These are phyloP conservation scores for Aspergillus hortae DNA, from an alignment of 2,329 filamentous ascomycete species.

Conservation along the genomic window DNA sequence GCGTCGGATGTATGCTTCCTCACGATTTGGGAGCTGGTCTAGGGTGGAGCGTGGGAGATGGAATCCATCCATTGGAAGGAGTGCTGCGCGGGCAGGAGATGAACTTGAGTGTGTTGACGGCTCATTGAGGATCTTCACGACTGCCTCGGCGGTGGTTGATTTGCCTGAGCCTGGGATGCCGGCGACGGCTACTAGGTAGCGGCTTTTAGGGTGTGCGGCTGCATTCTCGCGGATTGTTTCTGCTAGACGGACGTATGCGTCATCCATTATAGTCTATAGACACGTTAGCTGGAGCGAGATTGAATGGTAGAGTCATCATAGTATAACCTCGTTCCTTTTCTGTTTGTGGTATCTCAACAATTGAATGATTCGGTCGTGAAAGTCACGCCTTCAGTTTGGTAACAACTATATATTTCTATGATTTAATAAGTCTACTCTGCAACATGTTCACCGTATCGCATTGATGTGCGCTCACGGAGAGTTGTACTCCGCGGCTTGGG, in stretches of 20 bases:
- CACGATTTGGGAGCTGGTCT: conserved; percentile 28
- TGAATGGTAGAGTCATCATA: too few species aligned
- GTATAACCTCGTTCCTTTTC: neutral
- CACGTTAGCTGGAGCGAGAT: neutral
- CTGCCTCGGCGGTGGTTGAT: conserved; percentile 28
- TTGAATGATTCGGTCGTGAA: too few species aligned
- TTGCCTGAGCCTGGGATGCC: conserved; percentile 34
- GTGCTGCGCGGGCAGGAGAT: conserved; percentile 8
- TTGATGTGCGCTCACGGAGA: too few species aligned
- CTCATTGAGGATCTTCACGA: conserved; percentile 25
- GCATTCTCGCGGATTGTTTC: neutral
- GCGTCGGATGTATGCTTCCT: conserved; percentile 32
- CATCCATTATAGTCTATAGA: neutral
- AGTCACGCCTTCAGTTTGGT: too few species aligned
- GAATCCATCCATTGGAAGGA: conserved; percentile 39
- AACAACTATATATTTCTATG: too few species aligned
- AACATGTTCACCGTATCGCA: too few species aligned
- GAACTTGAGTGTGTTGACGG: neutral
- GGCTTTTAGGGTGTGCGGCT: neutral
- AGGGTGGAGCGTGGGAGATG: conserved; percentile 29
- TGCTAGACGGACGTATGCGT: neutral
- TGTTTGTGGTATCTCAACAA: neutral
- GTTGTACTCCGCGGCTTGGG: too few species aligned
- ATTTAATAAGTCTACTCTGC: too few species aligned
- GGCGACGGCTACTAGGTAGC: conserved; percentile 26